Evolutionary conservation across 1,139 yeast genomes (phyloP), one percentile per base, ranked within the genome.

Genomic region (Pichiaceae sp.): DNA sequence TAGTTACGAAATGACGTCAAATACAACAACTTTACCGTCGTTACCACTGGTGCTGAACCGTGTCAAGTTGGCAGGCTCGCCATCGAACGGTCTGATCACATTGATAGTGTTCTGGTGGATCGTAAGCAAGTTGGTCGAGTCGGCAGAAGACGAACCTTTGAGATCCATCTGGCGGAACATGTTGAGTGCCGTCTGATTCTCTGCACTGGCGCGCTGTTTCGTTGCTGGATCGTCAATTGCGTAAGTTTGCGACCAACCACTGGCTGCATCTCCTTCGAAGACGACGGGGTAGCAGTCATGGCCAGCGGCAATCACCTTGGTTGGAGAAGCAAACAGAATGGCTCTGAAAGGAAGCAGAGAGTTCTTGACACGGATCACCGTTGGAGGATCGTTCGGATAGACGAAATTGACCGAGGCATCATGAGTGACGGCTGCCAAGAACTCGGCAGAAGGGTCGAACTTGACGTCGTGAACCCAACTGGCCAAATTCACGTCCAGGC

Each of bases 121-220:
- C 15, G 96, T 86, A 54, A 82, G 69, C 35, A 72, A 74, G 38
- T 72, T 69, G 27, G 60, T 55, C 28, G 72, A 63, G 47, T 55
- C 70, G 52, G 65, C 62, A 43, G 69, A 65, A 37, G 75, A 78
- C 41, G 85, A 73, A 39, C 98, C 98, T 69, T 87, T 89, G 60
- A 91, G 72, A 62, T 91, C 99, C 71, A 91, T 69, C 61, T 91
- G 96, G 61, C 87, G 81, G 66, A 93, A 93, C 91, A 91, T 86
- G 63, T 84, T 84, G 57, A 91, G 72, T 12, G 97, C 97, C 43
- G 87, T 81, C 48, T 80, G 82, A 31, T 47, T 47, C 54, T 80
- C 91, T 28, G 70, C 77, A 17, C 71, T 78, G 16, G 68, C 77
- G n/a, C 28, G 28, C 9, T 60, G 66, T 37, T 60, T 68, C 44